These are phyloP conservation scores for Boechera divaricarpa DNA, from an alignment of 345 rosid genomes.

Conservation along the genomic window DNA sequence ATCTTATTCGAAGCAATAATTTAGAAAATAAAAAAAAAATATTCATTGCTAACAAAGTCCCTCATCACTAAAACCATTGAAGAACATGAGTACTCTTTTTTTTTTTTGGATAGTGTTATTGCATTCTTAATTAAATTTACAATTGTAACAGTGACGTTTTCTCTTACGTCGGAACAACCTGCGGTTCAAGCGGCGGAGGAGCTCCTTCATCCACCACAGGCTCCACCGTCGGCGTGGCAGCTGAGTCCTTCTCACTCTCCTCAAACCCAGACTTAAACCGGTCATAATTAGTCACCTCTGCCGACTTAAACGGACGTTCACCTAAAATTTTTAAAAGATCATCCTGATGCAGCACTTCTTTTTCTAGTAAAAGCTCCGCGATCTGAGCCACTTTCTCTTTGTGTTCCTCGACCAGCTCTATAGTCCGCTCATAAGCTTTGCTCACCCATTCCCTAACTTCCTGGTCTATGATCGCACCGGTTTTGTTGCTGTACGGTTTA, in stretches of 20 bases:
- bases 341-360: constrained; percentile 88
- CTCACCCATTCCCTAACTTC: constrained; percentile 93
- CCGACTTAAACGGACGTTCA: constrained; percentile 76
- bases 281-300: constrained; percentile 77
- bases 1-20: constrained; percentile 25
- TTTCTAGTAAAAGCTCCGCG: constrained; percentile 83
- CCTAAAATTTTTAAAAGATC: constrained; percentile 74
- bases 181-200: constrained; percentile 65
- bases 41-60: constrained; percentile 31
- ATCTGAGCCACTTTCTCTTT: constrained; percentile 78
- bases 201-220: constrained; percentile 59
- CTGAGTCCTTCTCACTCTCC: constrained; percentile 40
- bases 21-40: not conserved
- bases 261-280: constrained; percentile 75
- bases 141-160: constrained; percentile 26
- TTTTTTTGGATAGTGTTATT: constrained; percentile 5
- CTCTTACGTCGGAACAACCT: constrained; percentile 65
- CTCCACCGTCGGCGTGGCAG: constrained; percentile 33
- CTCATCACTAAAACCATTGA: constrained; percentile 25
- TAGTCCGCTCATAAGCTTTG: constrained; percentile 69
- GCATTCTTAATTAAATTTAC: constrained; percentile 36
- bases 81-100: constrained; percentile 3
- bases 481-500: constrained; percentile 93
- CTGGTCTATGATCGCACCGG: constrained; percentile 77
- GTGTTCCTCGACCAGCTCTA: constrained; percentile 72